Conservation (phyloP, 1,284 basidiomycete species). For the Irpex sp. region DNA sequence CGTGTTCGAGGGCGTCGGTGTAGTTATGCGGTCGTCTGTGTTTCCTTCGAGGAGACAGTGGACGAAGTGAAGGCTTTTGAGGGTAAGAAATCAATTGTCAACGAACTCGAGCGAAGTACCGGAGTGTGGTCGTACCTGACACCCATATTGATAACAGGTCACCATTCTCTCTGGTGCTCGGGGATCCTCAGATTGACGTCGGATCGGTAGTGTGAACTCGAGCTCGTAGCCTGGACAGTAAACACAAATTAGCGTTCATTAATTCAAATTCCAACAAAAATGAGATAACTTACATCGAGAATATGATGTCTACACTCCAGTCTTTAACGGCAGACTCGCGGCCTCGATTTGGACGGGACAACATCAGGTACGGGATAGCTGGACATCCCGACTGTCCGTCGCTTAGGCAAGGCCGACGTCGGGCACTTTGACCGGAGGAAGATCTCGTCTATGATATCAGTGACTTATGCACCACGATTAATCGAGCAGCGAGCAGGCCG, state of each 20-base stretch:
- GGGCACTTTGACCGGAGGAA: too few relatives aligned
- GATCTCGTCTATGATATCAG: conserved; percentile 51
- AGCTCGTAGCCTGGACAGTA: conserved; percentile 53
- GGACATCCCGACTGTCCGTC: conserved; percentile 88
- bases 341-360: conserved; percentile 72
- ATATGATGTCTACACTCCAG: conserved; percentile 94
- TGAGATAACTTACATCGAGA: conserved; percentile 50
- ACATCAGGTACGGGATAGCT: conserved; percentile 86
- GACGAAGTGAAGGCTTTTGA: conserved; percentile 40
- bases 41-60: conserved; percentile 44
- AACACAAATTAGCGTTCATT: background rate
- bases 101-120: too few relatives aligned
- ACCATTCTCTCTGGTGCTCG: conserved; percentile 61
- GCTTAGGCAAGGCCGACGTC: too few relatives aligned
- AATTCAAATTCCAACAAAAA: too few relatives aligned
- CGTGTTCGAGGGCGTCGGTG: conserved; percentile 53
- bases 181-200: conserved; percentile 55
- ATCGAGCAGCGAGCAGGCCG: conserved; percentile 18
- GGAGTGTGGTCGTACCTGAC: conserved; percentile 31
- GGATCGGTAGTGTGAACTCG: conserved; percentile 68
- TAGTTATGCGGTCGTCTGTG: conserved; percentile 58
- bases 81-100: background rate
- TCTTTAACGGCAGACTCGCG: conserved; percentile 87
- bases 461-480: background rate
- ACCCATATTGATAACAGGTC: conserved; percentile 35